Percentiles rank a stretch among this genome's conserved stretches.
Conservation (phyloP, 2,329 filamentous ascomycete genomes). For the Apiospora malaysiana region DNA sequence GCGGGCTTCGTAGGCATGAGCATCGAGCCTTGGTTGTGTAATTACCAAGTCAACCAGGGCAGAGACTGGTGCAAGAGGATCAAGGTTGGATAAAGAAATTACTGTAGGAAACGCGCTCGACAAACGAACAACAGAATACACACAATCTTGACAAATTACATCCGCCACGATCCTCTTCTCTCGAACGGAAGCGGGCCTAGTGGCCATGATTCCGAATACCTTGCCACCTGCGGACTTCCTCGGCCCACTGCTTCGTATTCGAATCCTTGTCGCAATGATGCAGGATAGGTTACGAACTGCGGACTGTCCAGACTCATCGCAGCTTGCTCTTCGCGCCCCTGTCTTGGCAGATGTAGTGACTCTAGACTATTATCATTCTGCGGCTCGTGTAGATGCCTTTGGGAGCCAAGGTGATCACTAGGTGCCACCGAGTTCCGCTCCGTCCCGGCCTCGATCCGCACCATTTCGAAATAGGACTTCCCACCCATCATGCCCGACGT, state of each 20-base stretch:
- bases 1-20: constrained; percentile 84
- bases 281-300: not conserved
- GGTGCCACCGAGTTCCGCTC: not conserved
- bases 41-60: constrained; percentile 83
- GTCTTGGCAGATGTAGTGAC: not conserved
- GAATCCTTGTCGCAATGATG: not conserved
- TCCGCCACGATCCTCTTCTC: not conserved
- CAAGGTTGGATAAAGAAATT: constrained; percentile 42
- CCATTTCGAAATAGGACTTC: not conserved
- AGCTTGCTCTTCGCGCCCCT: not conserved
- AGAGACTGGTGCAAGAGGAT: constrained; percentile 74
- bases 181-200: not conserved
- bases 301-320: not conserved
- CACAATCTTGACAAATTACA: not conserved
- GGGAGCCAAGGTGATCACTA: not conserved
- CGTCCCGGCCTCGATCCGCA: not conserved
- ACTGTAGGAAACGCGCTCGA: not conserved
- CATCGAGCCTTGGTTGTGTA: constrained; percentile 82
- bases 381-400: not conserved
- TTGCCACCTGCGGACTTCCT: not conserved
- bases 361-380: not conserved
- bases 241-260: not conserved
- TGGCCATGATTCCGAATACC: not conserved
- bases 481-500: constrained; percentile 6
- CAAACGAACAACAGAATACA: not conserved